Percentiles rank a stretch among this genome's conserved stretches.
These are phyloP conservation scores for Vachellia collinsii DNA, from an alignment of 306 rosid genomes.

Conservation along the genomic window DNA sequence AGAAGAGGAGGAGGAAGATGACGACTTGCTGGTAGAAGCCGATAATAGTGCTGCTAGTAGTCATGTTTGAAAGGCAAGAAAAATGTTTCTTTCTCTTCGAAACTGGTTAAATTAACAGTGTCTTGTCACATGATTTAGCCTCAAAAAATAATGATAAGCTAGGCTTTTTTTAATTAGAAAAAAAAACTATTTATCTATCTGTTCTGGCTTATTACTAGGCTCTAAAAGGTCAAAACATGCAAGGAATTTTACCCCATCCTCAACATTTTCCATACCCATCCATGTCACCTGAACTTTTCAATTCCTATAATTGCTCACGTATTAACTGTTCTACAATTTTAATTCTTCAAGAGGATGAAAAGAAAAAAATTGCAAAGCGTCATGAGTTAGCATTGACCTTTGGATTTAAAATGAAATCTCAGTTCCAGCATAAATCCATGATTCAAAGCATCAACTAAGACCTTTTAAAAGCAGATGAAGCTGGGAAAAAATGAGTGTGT, in stretches of 20 bases:
- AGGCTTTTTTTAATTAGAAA: background rate
- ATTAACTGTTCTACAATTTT: background rate
- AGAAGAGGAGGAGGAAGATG: conserved; percentile 37
- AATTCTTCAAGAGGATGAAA: background rate
- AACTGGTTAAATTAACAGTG: conserved; percentile 3
- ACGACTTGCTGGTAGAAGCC: conserved; percentile 44
- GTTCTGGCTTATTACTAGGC: background rate
- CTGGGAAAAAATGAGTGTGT: conserved; percentile 15
- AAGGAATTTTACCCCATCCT: conserved; percentile 22
- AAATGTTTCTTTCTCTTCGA: background rate
- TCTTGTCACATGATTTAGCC: conserved; percentile 3
- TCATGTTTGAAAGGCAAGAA: conserved; percentile 56
- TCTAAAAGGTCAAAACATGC: background rate
- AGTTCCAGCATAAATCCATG: conserved; percentile 32
- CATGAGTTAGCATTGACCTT: background rate
- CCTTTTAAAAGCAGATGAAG: conserved; percentile 4
- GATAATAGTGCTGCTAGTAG: conserved; percentile 66
- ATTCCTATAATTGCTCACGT: background rate
- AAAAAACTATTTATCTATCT: background rate
- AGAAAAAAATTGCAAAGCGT: conserved; percentile 2
- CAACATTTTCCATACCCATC: background rate
- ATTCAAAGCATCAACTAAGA: background rate
- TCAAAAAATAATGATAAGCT: background rate
- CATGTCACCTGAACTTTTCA: background rate
- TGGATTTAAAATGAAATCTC: background rate